A percentile compares a stretch with the other conserved stretches of the same genome.
These are phyloP conservation scores for Rubia peregrina DNA, from an alignment of 305 asterid species.

Conservation along the genomic window DNA sequence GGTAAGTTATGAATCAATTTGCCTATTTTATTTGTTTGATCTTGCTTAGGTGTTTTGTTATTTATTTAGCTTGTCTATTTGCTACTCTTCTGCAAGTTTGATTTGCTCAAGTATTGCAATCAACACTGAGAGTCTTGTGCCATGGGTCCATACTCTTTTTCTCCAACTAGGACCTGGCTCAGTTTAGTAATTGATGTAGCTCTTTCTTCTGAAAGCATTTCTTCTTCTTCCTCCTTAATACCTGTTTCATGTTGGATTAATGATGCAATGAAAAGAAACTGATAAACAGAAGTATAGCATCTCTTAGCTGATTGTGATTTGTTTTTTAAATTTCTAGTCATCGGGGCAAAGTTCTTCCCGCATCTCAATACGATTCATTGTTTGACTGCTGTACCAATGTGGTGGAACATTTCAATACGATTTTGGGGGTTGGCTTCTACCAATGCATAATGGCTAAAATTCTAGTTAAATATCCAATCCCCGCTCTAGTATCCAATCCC, in stretches of 20 bases:
- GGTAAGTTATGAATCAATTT: conserved; percentile 39
- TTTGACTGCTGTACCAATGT: neutral
- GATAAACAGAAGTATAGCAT: neutral
- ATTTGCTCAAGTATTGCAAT: neutral
- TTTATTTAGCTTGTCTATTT: neutral
- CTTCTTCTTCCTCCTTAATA: neutral
- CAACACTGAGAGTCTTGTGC: neutral
- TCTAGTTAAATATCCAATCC: too few relatives aligned
- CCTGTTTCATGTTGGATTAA: neutral
- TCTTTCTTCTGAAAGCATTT: neutral
- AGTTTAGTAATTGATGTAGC: conserved; percentile 2
- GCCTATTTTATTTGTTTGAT: neutral
- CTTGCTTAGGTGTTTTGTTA: neutral
- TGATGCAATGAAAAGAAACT: neutral
- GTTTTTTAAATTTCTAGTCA: neutral
- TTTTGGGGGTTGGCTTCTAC: neutral
- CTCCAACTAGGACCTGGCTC: neutral
- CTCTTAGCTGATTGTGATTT: neutral
- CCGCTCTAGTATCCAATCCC: too few relatives aligned
- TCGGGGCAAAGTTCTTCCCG: neutral
- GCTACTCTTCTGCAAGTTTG: neutral
- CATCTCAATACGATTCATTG: neutral
- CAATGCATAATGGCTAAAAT: neutral
- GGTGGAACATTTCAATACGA: neutral
- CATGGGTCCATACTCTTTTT: neutral